A percentile compares a stretch with the other conserved stretches of the same genome.
phyloP scores from a whole-genome alignment of 2,329 filamentous ascomycete genomes.

The Pyricularia sp. region DNA sequence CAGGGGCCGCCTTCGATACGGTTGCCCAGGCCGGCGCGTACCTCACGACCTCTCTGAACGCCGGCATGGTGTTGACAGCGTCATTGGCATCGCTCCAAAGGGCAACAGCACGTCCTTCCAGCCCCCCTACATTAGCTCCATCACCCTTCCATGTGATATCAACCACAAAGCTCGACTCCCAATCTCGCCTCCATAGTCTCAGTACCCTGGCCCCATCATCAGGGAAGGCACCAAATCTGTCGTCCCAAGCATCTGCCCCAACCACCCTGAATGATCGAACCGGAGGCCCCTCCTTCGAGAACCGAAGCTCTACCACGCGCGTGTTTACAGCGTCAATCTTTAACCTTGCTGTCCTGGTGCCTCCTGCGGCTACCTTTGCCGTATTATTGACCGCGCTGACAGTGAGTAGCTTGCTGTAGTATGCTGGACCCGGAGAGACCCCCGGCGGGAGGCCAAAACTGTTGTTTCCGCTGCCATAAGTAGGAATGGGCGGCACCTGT shows the following conservation, averaged over 20 bases:
- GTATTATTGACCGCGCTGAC: slow-evolving; percentile 42
- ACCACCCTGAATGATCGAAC: slow-evolving; percentile 53
- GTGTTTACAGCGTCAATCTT: slow-evolving; percentile 65
- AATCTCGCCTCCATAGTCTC: slow-evolving; percentile 73
- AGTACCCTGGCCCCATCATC: slow-evolving; percentile 42
- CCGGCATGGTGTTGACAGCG: slow-evolving; percentile 61
- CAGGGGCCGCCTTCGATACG: slow-evolving; percentile 65
- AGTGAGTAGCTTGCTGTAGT: slow-evolving; percentile 51
- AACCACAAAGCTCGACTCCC: slow-evolving; percentile 68
- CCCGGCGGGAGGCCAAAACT: slow-evolving; percentile 2
- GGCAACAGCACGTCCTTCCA: slow-evolving; percentile 64
- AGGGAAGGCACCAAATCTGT: slow-evolving; percentile 55
- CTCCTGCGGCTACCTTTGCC: slow-evolving; percentile 14
- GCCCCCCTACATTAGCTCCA: slow-evolving; percentile 16
- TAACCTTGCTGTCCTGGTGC: slow-evolving; percentile 45
- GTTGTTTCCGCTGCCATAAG: slow-evolving; percentile 26
- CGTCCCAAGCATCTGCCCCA: slow-evolving; percentile 52
- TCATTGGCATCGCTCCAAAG: slow-evolving; percentile 81
- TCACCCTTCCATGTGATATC: slow-evolving; percentile 54
- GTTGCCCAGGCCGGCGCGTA: slow-evolving; percentile 76
- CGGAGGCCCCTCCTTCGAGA: slow-evolving; percentile 35
- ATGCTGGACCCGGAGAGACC: slow-evolving; percentile 20
- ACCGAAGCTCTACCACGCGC: slow-evolving; percentile 65
- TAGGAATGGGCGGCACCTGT: slow-evolving; percentile 51
- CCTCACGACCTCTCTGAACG: slow-evolving; percentile 67